Base-by-base conservation (phyloP, 768 basidiomycete species). In the Phanerochaete sordida region DNA sequence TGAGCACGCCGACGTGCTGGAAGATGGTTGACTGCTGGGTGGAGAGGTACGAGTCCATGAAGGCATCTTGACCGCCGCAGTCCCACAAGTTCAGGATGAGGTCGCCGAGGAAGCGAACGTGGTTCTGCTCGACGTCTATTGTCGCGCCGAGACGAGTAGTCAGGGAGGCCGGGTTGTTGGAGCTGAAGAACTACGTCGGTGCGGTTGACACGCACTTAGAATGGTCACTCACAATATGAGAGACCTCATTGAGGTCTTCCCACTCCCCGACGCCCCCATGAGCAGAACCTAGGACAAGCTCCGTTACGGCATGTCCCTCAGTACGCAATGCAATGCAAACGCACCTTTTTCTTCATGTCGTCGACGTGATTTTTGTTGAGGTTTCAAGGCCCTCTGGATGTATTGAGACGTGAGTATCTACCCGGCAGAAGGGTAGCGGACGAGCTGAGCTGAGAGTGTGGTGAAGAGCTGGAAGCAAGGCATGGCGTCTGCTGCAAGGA, bases 31-130 rank as follows among this genome's bases (percentile, higher is more conserved):
- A 81, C 61, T 93, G 88, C 71, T 98, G 94, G 0, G 89, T 84
- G 35, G 89, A 88, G 59, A 99, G 88, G 75, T 98, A 98, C 28
- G 91, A 90, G 74, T 98, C 95, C 87, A 98, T 95, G 79, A 97
- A 98, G 15, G 94, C 85, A 71, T 97, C 94, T 74, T 99, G 97
- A 8, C 97, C 97, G 45, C 96, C 97, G 66, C 97, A 98, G 75
- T 99, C 97, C 96, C 96, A 98, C 5, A 98, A 81, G 70, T 96
- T 96, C 73, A 99, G 85, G 62, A 94, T 90, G 67, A 98, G 87
- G 70, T 96, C 93, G 15, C 95, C 95, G 15, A 99, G 85, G 73
- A 99, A 98, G 45, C 95, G 90, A 63, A 98, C 94, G 70, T 97
- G 93, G 66, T 95, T 96, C 72, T 95, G 93, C 72, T 98, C 96